These are phyloP conservation scores for Magnolia kwangsiensis DNA, from an alignment of 164 flowering plant genomes.

Conservation along the genomic window DNA sequence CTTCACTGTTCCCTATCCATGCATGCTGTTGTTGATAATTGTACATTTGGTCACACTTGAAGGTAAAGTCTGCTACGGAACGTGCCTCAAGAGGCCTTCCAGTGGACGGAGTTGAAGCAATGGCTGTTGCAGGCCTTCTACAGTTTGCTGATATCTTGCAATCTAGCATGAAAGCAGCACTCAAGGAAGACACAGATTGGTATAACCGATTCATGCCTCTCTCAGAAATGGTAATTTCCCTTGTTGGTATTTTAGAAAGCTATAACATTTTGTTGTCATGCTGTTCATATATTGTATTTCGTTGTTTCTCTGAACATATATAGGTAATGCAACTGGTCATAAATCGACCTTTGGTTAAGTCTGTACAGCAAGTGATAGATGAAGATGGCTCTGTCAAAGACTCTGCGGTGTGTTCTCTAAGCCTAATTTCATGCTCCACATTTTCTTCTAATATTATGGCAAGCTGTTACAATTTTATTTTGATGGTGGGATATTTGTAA, in stretches of 20 bases:
- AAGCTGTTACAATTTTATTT: neutral
- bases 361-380: constrained; percentile 57
- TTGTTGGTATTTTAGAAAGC: neutral
- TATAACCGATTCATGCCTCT: constrained; percentile 74
- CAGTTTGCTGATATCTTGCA: constrained; percentile 58
- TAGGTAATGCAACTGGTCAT: constrained; percentile 56
- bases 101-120: constrained; percentile 60
- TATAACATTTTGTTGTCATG: neutral
- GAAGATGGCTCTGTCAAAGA: constrained; percentile 88
- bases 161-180: constrained; percentile 48
- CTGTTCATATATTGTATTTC: neutral
- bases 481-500: neutral
- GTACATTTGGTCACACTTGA: constrained; percentile 10
- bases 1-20: neutral
- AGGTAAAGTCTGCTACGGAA: constrained; percentile 73
- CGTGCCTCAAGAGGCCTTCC: constrained; percentile 51
- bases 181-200: constrained; percentile 74
- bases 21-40: constrained; percentile 1
- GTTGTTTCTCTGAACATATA: constrained; percentile 12
- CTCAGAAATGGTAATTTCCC: constrained; percentile 50
- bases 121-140: constrained; percentile 55
- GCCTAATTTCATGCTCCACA: neutral
- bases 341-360: constrained; percentile 46
- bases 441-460: neutral
- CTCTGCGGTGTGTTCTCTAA: constrained; percentile 60